A percentile compares a stretch with the other conserved stretches of the same genome.
Evolutionary conservation across 805 yeast genomes (phyloP).

Genomic region (Tetrapisispora taiwanensis): DNA sequence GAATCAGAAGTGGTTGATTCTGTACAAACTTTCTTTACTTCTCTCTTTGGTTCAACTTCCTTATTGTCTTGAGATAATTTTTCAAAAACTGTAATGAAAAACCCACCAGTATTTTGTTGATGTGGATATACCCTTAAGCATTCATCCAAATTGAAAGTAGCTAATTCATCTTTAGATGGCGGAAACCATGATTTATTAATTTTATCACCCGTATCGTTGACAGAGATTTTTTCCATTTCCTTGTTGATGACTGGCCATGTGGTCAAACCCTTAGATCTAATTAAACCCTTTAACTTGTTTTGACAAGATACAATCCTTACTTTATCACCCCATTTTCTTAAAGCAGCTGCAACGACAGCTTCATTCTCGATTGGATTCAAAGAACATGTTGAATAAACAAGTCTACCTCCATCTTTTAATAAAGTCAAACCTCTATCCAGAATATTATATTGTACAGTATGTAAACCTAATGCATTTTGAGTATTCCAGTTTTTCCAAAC

Average conservation of each 20-base stretch:
- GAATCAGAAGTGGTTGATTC: slow-evolving; percentile 47
- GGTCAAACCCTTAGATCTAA: slow-evolving; percentile 63
- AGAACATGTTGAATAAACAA: slow-evolving; percentile 95
- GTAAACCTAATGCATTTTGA: slow-evolving; percentile 84
- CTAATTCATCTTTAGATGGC: slow-evolving; percentile 67
- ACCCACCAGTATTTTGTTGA: slow-evolving; percentile 96
- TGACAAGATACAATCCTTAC: slow-evolving; percentile 63
- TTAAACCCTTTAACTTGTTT: slow-evolving; percentile 63
- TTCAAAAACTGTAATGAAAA: slow-evolving; percentile 87
- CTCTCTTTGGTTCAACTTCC: neutral
- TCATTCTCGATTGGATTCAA: slow-evolving; percentile 93
- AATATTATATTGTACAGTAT: slow-evolving; percentile 78
- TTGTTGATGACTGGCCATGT: slow-evolving; percentile 82
- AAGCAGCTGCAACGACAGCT: slow-evolving; percentile 88
- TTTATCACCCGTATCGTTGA: slow-evolving; percentile 38
- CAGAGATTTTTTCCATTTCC: slow-evolving; percentile 45
- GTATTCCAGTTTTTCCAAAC: slow-evolving; percentile 94
- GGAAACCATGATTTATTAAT: slow-evolving; percentile 60
- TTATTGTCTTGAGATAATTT: slow-evolving; percentile 33
- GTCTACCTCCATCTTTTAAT: slow-evolving; percentile 78
- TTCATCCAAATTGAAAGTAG: slow-evolving; percentile 50
- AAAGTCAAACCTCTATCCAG: slow-evolving; percentile 83
- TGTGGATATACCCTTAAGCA: slow-evolving; percentile 97
- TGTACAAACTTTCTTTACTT: slow-evolving; percentile 10
- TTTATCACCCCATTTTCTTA: slow-evolving; percentile 66